Conservation (phyloP, 2,329 filamentous ascomycete species). For the Ilyonectria mors-panacis region DNA sequence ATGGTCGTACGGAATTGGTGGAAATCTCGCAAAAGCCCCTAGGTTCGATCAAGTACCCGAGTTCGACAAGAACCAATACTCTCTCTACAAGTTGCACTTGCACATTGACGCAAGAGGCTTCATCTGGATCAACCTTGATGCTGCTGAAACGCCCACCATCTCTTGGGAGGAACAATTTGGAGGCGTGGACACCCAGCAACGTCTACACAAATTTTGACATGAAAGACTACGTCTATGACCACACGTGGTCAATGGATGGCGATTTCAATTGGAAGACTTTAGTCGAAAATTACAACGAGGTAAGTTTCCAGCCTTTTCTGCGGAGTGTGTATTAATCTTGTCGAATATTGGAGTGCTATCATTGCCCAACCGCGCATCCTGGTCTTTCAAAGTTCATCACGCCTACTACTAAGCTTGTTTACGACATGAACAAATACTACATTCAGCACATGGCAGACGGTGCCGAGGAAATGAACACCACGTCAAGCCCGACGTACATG, state of each 20-base stretch:
- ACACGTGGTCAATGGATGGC: conserved; percentile 68
- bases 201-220: conserved; percentile 61
- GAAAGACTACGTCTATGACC: conserved; percentile 67
- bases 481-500: conserved; percentile 61
- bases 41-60: conserved; percentile 68
- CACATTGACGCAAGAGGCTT: conserved; percentile 67
- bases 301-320: no score
- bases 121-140: conserved; percentile 70
- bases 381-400: conserved; percentile 63
- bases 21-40: conserved; percentile 72
- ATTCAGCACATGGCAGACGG: conserved; percentile 64
- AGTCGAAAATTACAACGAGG: conserved; percentile 73
- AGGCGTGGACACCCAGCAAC: conserved; percentile 60
- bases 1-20: conserved; percentile 72
- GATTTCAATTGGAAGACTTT: conserved; percentile 73
- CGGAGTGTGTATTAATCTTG: background rate
- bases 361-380: conserved; percentile 72
- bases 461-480: conserved; percentile 60
- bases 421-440: conserved; percentile 68
- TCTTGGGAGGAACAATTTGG: conserved; percentile 66
- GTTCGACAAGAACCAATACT: conserved; percentile 69
- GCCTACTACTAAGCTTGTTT: conserved; percentile 35
- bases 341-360: conserved; percentile 68
- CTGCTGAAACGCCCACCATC: conserved; percentile 56
- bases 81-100: conserved; percentile 66